phyloP scores from a whole-genome alignment of 2,329 filamentous ascomycete species.

The Atkinsonella texensis region DNA sequence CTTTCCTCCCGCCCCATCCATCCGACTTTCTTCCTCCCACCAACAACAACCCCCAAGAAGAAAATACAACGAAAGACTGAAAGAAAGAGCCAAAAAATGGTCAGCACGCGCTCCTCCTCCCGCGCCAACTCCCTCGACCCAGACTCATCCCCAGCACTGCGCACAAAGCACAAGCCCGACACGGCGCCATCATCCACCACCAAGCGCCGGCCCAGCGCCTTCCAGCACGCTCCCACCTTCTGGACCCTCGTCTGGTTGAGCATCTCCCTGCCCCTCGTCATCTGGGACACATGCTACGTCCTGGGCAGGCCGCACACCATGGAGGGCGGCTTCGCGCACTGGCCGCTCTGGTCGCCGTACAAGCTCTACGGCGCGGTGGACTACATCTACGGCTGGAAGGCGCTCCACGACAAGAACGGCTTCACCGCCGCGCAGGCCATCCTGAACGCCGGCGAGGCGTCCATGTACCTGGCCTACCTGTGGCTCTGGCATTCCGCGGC shows the following conservation, averaged over 20 bases:
- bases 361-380: constrained; percentile 70
- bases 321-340: constrained; percentile 62
- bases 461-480: constrained; percentile 49
- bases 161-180: constrained; percentile 8
- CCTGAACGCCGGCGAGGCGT: constrained; percentile 57
- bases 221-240: constrained; percentile 31
- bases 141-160: constrained; percentile 9
- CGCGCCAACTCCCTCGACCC: constrained; percentile 18
- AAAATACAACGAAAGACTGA: no score
- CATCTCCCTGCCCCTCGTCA: constrained; percentile 63
- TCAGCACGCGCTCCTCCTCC: constrained; percentile 24
- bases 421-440: constrained; percentile 66
- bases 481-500: constrained; percentile 20
- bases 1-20: no score
- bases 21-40: no score
- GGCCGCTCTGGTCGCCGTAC: constrained; percentile 66
- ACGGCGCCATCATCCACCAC: constrained; percentile 4
- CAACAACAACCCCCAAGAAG: no score
- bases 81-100: constrained; percentile 16
- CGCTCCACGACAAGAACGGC: constrained; percentile 53
- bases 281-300: constrained; percentile 74
- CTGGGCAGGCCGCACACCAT: constrained; percentile 71
- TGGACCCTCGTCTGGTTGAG: constrained; percentile 55
- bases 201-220: constrained; percentile 3
- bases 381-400: constrained; percentile 68